Evolutionary conservation across 176 grass and related monocot genomes (phyloP), one percentile per base, ranked within the genome.

Genomic region (Oryza coarctata): DNA sequence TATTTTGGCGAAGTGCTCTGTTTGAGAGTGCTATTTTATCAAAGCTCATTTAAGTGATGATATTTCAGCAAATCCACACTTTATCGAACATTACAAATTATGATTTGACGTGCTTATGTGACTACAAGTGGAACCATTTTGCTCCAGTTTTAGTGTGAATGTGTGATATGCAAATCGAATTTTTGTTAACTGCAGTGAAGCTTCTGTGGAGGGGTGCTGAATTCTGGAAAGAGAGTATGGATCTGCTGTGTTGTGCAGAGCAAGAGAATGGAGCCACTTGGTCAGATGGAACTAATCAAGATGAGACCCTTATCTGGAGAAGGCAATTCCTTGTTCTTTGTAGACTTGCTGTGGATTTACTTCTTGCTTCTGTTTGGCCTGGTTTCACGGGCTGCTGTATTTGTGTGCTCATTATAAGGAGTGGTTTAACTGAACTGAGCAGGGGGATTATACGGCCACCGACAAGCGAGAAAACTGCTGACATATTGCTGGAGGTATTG

Each of bases 211-310:
- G 63, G 68, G 95, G 95, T 63, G 86, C 62, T 74, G 92, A 98
- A 58, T 98, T 91, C 89, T 98, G 95, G 95, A 94, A 86, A 73
- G 95, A 93, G 70, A 80, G 84, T 8, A 86, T 94, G 89, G 87
- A 85, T 80, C 87, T 98, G 36, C 68, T 94, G 17, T 43, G 6
- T 29, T 85, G 41, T 4, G 92, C 88, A 2, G 92, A 93, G 84
- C 76, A 74, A 84, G 92, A 79, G 7, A 71, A 83, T 81, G 35
- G 32, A 70, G 31, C 81, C 8, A 30, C 32, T 4, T 65, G 73
- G 55, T 78, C 86, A 23, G 70, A 69, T 55, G 76, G 66, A 20
- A 52, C 12, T 2, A 30, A 18, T 17, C 58, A 76, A 39, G 67
- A 89, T 26, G 75, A 80, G 26, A 75, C 12, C 28, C 79, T 98